Base-by-base conservation (phyloP, 352 stramenopile genomes). In the Plasmopara viticola region DNA sequence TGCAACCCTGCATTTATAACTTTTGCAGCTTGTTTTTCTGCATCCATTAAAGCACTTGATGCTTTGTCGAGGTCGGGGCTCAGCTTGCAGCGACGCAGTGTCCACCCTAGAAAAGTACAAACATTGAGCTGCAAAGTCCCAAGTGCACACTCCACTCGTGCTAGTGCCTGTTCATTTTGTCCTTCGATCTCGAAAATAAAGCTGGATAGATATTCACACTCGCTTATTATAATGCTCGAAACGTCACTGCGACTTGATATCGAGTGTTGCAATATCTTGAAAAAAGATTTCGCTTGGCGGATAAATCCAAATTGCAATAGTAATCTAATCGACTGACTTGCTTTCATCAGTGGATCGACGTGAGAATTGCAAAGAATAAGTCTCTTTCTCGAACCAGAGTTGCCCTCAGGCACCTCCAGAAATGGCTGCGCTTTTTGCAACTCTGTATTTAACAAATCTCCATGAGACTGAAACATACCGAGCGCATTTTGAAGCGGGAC, bases 401-500 rank as follows among this genome's bases (percentile, higher is more conserved):
- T 13, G 28, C n/a, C 34, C 17, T 53, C 44, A 0, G 31, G 38
- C 13, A 50, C 14, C 5, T 56, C 30, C 14, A 4, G n/a, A 42
- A 39, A 35, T 45, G 25, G 14, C 12, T 57, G 48, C 25, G 34
- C 44, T 30, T 58, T 53, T 6, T 76, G 70, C 0, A 90, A 43
- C 34, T 90, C 77, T 15, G 68, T 70, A 9, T 80, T 59, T 33
- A 87, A 58, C 4, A 17, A 34, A 25, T 71, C 56, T 17, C 60
- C 72, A 25, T 68, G 52, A 9, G 28, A 43, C 14, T 85, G 73
- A 7, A 87, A 62, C 17, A 73, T 64, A 18, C 84, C 70, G 2
- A 90, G 58, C 8, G 75, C 69, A 44, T 56, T 74, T 52, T 87
- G 74, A 20, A 90, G 51, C 10, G 74, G 68, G 6, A 87, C 14